Evolutionary conservation across 192 early-diverging fungal genomes (phyloP).

Genomic region (Pilobolus umbonatus): DNA sequence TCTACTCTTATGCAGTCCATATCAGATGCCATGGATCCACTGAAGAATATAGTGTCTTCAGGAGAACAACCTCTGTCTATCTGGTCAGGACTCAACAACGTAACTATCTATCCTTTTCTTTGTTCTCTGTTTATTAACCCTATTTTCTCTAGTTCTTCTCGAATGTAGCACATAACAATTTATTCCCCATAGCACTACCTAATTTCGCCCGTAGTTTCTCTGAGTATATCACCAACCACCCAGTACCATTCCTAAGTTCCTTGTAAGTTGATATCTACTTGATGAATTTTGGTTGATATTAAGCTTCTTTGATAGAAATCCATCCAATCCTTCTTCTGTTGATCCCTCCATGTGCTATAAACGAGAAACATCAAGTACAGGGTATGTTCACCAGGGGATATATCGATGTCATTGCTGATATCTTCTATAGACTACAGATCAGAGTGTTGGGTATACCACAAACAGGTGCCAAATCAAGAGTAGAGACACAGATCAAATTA

Average conservation of each 20-base stretch:
- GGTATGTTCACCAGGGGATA: neutral
- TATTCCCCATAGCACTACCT: conserved; percentile 29
- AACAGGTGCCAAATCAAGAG: conserved; percentile 74
- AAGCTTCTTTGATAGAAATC: no score
- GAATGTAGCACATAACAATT: conserved; percentile 24
- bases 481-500: conserved; percentile 93
- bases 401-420: neutral
- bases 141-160: conserved; percentile 20
- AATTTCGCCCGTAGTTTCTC: conserved; percentile 30
- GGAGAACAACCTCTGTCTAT: conserved; percentile 8
- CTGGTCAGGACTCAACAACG: conserved; percentile 31
- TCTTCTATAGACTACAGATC: conserved; percentile 27
- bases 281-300: no score
- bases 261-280: conserved; percentile 12
- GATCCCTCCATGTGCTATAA: neutral
- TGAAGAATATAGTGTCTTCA: conserved; percentile 1
- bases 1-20: neutral
- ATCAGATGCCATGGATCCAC: conserved; percentile 5
- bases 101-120: neutral
- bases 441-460: conserved; percentile 42
- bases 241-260: conserved; percentile 15
- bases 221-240: conserved; percentile 27
- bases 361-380: neutral
- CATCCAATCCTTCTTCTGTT: no score
- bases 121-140: neutral